Percentiles rank a stretch among this genome's conserved stretches.
Evolutionary conservation across 768 basidiomycete genomes (phyloP).

Genomic region (Leucosporidium scottii): DNA sequence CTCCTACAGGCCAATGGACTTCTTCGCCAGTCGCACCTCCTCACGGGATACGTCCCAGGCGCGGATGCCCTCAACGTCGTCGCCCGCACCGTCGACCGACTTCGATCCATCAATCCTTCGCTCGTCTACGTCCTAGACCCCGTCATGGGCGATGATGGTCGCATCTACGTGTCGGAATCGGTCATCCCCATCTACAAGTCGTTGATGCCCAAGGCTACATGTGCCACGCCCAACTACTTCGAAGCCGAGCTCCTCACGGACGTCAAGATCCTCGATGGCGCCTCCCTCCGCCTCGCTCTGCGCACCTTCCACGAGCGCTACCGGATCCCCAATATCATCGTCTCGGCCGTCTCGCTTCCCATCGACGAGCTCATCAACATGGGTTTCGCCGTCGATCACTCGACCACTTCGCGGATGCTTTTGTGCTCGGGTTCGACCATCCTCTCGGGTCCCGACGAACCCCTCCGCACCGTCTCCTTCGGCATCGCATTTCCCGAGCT

Average conservation of each 20-base stretch:
- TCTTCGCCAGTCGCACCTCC: slow-evolving; percentile 59
- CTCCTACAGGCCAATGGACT: slow-evolving; percentile 53
- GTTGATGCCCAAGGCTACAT: slow-evolving; percentile 52
- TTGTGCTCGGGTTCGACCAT: slow-evolving; percentile 72
- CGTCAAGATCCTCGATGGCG: slow-evolving; percentile 57
- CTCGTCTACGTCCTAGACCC: slow-evolving; percentile 88
- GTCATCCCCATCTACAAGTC: slow-evolving; percentile 79
- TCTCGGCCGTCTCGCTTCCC: slow-evolving; percentile 62
- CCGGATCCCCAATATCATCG: slow-evolving; percentile 75
- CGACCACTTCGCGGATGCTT: slow-evolving; percentile 47
- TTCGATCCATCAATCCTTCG: slow-evolving; percentile 54
- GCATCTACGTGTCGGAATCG: slow-evolving; percentile 76
- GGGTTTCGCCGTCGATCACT: slow-evolving; percentile 7
- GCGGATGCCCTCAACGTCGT: slow-evolving; percentile 69
- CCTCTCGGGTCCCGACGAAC: slow-evolving; percentile 32
- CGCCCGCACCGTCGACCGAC: slow-evolving; percentile 54
- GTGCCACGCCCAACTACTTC: slow-evolving; percentile 97
- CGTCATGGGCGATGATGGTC: slow-evolving; percentile 87
- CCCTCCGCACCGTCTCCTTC: slow-evolving; percentile 47
- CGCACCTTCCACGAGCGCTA: slow-evolving; percentile 66
- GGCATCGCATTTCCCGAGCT: slow-evolving; percentile 68
- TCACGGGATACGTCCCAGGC: slow-evolving; percentile 87
- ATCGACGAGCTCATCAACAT: slow-evolving; percentile 48
- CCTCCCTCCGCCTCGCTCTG: slow-evolving; percentile 63
- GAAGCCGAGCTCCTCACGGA: slow-evolving; percentile 88